Base-by-base conservation (phyloP, 495 filamentous ascomycete genomes). In the Chlorociboria aeruginascens region DNA sequence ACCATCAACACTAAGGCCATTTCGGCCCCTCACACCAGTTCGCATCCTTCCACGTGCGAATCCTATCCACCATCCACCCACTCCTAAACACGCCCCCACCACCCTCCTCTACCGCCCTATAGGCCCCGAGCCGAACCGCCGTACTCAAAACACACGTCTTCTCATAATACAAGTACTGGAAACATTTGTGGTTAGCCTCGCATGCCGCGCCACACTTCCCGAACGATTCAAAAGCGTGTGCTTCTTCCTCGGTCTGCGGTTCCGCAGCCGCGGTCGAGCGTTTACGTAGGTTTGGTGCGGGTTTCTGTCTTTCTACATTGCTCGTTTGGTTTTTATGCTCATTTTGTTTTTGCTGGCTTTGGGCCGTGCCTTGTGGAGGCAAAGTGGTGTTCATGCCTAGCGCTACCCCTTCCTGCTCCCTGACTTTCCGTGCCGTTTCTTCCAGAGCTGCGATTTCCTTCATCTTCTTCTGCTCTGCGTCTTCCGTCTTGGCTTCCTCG, bases 41-140 rank as follows among this genome's bases (percentile, higher is more conserved):
- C 6, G 34, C 37, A 32, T 34, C 47, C 32, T 38, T 34, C 43
- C 40, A 50, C 6, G 37, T 30, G 32, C 38, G 17, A 20, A 55
- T 51, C 35, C 45, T 43, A 1, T 46, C 35, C 32, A 55, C 33
- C 13, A 36, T 45, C 48, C 48, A 55, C 7, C 53, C 53, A 33
- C 9, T 31, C 25, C 16, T 32, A 25, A 32, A 55, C 4, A 32
- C 34, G 17, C 44, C 40, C 25, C 44, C 13, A 14, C 39, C 38
- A 32, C 32, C 38, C 14, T 29, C 8, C 29, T 45, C 44, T 13
- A 41, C 40, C 12, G 35, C 13, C 29, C 14, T 28, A 20, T 54
- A 35, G 14, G 47, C 31, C 16, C 53, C 53, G 0, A 51, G 36
- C 10, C 48, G 1, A n/a, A 51, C 43, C 7, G 32, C 29, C 8